These are phyloP conservation scores for Candida freyschussii DNA, from an alignment of 1,139 yeast species.

Conservation along the genomic window DNA sequence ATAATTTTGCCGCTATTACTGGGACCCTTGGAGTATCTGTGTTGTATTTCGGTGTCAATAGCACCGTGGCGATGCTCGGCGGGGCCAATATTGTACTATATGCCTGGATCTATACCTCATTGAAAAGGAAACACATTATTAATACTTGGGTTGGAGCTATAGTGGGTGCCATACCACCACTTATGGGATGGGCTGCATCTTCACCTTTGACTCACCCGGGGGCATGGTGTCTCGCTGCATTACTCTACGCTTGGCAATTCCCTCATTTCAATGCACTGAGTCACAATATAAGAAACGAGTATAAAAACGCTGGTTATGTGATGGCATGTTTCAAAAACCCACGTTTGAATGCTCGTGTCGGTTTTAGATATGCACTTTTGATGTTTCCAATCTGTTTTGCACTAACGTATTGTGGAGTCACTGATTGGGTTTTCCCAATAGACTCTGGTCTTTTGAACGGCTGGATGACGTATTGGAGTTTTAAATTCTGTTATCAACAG, in stretches of 20 bases:
- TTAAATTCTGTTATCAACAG: constrained; percentile 79
- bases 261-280: constrained; percentile 95
- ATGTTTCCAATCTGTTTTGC: constrained; percentile 95
- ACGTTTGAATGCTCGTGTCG: constrained; percentile 85
- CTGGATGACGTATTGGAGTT: constrained; percentile 81
- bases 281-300: constrained; percentile 83
- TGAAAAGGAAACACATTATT: constrained; percentile 76
- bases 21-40: constrained; percentile 70
- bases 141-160: constrained; percentile 99
- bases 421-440: constrained; percentile 74
- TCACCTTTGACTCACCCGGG: constrained; percentile 80
- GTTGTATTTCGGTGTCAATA: constrained; percentile 77
- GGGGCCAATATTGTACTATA: constrained; percentile 73
- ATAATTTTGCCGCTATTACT: constrained; percentile 64
- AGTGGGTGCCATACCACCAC: constrained; percentile 97
- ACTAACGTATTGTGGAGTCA: constrained; percentile 68
- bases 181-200: constrained; percentile 99
- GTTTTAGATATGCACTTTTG: constrained; percentile 76
- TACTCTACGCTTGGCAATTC: constrained; percentile 96
- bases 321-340: constrained; percentile 97
- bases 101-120: constrained; percentile 85
- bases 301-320: constrained; percentile 87
- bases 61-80: constrained; percentile 77
- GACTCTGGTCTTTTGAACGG: constrained; percentile 81
- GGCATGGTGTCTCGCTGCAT: constrained; percentile 89